Conservation (phyloP, 495 filamentous ascomycete genomes). For the Talaromyces nanjingensis region DNA sequence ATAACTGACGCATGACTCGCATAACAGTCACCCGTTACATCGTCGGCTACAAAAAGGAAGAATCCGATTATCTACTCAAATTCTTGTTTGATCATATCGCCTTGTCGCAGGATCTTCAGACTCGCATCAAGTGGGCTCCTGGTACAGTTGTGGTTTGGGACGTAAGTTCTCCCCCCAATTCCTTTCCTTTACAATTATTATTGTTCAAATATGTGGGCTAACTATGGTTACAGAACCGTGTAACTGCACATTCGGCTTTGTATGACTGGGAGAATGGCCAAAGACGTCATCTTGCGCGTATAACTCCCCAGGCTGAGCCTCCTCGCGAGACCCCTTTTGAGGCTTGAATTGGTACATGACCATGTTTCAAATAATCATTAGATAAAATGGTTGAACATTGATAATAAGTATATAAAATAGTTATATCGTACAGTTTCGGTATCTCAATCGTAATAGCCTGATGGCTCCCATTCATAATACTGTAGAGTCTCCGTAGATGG, state of each 20-base stretch:
- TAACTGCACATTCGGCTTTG: slow-evolving; percentile 70
- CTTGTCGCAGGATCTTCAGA: slow-evolving; percentile 50
- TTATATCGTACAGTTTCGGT: not conserved
- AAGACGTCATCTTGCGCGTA: slow-evolving; percentile 71
- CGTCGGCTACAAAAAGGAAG: slow-evolving; percentile 61
- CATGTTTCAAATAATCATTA: not conserved
- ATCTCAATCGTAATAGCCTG: not conserved
- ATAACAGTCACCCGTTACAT: slow-evolving; percentile 49
- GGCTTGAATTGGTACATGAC: slow-evolving; percentile 26
- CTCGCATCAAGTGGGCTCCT: slow-evolving; percentile 49
- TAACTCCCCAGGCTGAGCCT: slow-evolving; percentile 76
- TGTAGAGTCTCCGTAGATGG: slow-evolving; percentile 15
- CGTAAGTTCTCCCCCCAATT: no score
- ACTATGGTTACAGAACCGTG: slow-evolving; percentile 51
- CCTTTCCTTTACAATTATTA: no score
- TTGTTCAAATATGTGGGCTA: no score
- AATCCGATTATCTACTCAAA: slow-evolving; percentile 57
- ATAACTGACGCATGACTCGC: not conserved
- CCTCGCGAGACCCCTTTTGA: slow-evolving; percentile 57
- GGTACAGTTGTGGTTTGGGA: slow-evolving; percentile 60
- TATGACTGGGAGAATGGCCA: slow-evolving; percentile 77
- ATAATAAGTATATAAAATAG: not conserved
- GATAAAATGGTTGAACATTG: not conserved
- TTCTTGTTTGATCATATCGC: slow-evolving; percentile 62
- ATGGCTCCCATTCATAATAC: not conserved